phyloP scores from a whole-genome alignment of 768 basidiomycete genomes.

The Russula sp. region DNA sequence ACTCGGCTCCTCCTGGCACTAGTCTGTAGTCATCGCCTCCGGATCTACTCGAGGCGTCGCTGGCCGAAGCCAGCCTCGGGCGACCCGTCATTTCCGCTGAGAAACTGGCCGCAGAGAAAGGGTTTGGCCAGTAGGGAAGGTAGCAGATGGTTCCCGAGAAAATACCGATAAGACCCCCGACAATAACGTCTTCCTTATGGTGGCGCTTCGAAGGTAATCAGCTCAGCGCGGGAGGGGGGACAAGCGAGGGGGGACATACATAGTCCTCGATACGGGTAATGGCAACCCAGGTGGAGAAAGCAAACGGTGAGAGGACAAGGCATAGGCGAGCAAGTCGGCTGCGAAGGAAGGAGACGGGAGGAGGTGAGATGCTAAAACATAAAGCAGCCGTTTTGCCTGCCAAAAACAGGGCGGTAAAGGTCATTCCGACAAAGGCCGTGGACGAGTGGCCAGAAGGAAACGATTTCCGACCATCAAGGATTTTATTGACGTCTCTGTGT shows the following conservation, averaged over 20 bases:
- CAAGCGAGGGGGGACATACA: conserved; percentile 36
- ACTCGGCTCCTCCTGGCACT: conserved; percentile 2
- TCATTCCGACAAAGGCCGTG: conserved; percentile 60
- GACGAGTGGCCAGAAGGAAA: conserved; percentile 71
- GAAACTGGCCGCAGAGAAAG: conserved; percentile 43
- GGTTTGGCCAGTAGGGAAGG: conserved; percentile 60
- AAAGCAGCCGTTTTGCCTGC: conserved; percentile 61
- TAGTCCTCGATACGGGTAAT: conserved; percentile 60
- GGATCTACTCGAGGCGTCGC: conserved; percentile 22
- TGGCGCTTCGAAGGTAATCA: conserved; percentile 42
- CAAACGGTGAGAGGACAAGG: conserved; percentile 48
- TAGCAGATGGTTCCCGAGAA: conserved; percentile 46
- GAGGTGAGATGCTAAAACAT: conserved; percentile 40
- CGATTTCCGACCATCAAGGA: conserved; percentile 50
- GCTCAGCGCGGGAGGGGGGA: background rate
- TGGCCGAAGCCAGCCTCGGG: conserved; percentile 41
- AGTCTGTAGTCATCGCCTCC: conserved; percentile 43
- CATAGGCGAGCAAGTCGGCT: conserved; percentile 44
- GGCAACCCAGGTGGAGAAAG: conserved; percentile 55
- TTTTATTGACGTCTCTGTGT: conserved; percentile 30
- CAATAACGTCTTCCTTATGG: conserved; percentile 64
- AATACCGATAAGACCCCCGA: conserved; percentile 54
- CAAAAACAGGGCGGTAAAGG: conserved; percentile 54
- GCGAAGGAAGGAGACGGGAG: conserved; percentile 35
- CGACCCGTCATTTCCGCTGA: conserved; percentile 28